Evolutionary conservation across 345 rosid species (phyloP).

Genomic region (Carallia brachiata): DNA sequence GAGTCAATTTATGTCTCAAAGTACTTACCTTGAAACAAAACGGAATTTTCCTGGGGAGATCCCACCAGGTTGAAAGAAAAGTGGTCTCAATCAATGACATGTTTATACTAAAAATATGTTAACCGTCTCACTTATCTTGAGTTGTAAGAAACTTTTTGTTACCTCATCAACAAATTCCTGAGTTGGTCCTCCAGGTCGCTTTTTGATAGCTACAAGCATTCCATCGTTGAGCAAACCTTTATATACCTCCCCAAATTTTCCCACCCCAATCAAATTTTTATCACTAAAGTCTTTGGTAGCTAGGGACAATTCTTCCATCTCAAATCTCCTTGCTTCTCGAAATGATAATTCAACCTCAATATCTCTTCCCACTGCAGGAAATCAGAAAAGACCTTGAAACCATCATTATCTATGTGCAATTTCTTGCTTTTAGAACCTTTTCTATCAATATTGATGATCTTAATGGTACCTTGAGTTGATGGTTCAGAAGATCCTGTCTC

Average conservation of each 20-base stretch:
- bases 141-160: constrained; percentile 5
- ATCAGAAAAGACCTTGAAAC: constrained; percentile 19
- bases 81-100: not conserved
- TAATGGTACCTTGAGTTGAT: constrained; percentile 57
- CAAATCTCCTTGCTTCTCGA: constrained; percentile 76
- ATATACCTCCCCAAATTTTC: constrained; percentile 88
- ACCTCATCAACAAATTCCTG: constrained; percentile 89
- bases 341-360: constrained; percentile 60
- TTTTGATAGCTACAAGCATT: constrained; percentile 86
- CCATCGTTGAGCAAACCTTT: constrained; percentile 94
- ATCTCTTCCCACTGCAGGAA: constrained; percentile 57
- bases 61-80: not conserved
- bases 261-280: constrained; percentile 74
- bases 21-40: not conserved
- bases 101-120: not conserved
- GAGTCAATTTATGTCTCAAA: not conserved
- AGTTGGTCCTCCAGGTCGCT: constrained; percentile 64
- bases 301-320: constrained; percentile 77
- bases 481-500: constrained; percentile 87
- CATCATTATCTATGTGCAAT: constrained; percentile 2
- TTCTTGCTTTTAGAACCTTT: not conserved
- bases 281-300: constrained; percentile 76
- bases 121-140: not conserved
- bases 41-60: not conserved
- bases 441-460: not conserved